Percentiles rank a stretch among this genome's conserved stretches.
These are phyloP conservation scores for Papiliotrema nemorosa DNA, from an alignment of 1,284 basidiomycete genomes.

Conservation along the genomic window DNA sequence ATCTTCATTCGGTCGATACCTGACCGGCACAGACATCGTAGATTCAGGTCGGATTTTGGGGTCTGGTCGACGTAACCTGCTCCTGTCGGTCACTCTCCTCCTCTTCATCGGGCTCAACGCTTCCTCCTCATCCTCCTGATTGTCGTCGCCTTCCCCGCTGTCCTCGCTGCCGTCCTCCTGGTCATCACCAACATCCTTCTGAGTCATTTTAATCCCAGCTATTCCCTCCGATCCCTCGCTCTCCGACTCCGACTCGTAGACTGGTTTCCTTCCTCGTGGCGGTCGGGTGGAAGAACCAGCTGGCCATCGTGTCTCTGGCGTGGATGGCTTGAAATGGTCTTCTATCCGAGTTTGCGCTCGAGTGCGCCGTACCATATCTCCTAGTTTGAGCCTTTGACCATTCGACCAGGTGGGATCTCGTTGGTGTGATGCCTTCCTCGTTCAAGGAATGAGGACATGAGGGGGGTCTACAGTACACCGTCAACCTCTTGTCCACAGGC, in stretches of 20 bases:
- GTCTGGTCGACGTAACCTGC: neutral
- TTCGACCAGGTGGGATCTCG: no score
- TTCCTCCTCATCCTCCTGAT: slow-evolving; percentile 7
- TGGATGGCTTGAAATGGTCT: no score
- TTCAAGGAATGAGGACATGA: no score
- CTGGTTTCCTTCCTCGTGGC: neutral
- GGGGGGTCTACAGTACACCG: no score
- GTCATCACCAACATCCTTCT: slow-evolving; percentile 6
- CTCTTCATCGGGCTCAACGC: neutral
- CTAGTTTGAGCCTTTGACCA: no score
- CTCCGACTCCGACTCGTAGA: neutral
- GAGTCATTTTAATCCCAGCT: slow-evolving; percentile 1
- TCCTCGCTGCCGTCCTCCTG: slow-evolving; percentile 7
- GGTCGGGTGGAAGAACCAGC: no score
- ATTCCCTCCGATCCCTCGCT: slow-evolving; percentile 16
- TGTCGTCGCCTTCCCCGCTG: neutral
- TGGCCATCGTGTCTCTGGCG: no score
- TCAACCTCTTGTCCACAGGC: no score
- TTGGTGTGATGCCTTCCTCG: no score
- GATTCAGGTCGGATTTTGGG: neutral
- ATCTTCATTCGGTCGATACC: neutral
- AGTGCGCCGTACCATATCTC: neutral
- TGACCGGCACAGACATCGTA: neutral
- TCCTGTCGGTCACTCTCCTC: neutral
- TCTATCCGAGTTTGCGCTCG: neutral